These are phyloP conservation scores for Termitomyces sp. DNA, from an alignment of 768 basidiomycete species.

Conservation along the genomic window DNA sequence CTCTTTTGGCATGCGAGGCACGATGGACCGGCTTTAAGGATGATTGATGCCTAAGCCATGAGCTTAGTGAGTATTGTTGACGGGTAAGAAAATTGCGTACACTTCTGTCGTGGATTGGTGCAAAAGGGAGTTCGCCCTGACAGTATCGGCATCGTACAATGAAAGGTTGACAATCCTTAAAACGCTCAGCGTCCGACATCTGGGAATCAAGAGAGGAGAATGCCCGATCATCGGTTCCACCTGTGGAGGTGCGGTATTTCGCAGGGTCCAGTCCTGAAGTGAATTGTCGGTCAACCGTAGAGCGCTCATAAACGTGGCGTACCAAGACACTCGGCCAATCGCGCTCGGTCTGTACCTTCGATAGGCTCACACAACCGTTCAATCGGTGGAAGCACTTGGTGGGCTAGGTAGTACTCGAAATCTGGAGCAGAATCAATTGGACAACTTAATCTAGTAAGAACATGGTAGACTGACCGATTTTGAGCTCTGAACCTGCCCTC, in stretches of 20 bases:
- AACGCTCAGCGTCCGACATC: conserved; percentile 82
- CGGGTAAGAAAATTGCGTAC: conserved; percentile 24
- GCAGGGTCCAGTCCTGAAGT: conserved; percentile 52
- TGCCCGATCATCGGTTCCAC: conserved; percentile 49
- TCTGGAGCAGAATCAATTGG: conserved; percentile 39
- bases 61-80: conserved; percentile 1
- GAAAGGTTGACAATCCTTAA: conserved; percentile 69
- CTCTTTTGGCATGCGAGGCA: conserved; percentile 63
- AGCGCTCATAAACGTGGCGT: conserved; percentile 1
- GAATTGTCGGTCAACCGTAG: background rate
- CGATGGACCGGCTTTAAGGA: conserved; percentile 56
- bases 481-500: conserved; percentile 54
- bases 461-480: conserved; percentile 52
- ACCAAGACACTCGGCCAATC: conserved; percentile 95
- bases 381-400: conserved; percentile 91
- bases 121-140: conserved; percentile 49
- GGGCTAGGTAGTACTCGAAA: conserved; percentile 84
- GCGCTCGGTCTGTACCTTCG: conserved; percentile 87
- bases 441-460: background rate
- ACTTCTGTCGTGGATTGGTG: conserved; percentile 52
- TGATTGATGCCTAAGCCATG: conserved; percentile 50
- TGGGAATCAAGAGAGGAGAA: conserved; percentile 86
- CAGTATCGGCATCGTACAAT: conserved; percentile 75
- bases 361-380: conserved; percentile 95
- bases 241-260: conserved; percentile 40